Evolutionary conservation across 2,329 filamentous ascomycete species (phyloP).

Genomic region (Gnomoniopsis smithogilvyi): DNA sequence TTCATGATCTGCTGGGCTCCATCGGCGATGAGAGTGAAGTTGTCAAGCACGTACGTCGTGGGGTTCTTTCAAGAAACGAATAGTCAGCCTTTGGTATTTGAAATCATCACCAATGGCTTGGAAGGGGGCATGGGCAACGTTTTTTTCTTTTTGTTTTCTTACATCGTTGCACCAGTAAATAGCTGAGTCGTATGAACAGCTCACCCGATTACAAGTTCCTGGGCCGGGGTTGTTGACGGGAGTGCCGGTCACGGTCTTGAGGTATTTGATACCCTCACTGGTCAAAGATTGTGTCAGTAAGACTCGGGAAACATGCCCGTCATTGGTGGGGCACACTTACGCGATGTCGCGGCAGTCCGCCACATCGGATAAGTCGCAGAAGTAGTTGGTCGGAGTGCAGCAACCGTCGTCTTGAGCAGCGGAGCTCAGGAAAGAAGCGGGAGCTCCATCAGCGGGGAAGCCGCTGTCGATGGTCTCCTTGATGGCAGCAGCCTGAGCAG

Average conservation of each 20-base stretch:
- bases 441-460: too few species aligned
- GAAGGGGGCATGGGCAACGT: not conserved
- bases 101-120: not conserved
- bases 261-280: not conserved
- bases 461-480: not conserved
- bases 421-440: not conserved
- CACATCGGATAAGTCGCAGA: not conserved
- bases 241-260: not conserved
- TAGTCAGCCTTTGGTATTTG: not conserved
- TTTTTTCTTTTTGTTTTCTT: not conserved
- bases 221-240: not conserved
- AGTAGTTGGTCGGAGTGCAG: not conserved
- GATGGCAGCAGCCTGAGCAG: not conserved
- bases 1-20: not conserved
- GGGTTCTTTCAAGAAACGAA: not conserved
- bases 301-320: not conserved
- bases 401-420: not conserved
- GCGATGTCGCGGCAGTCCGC: not conserved
- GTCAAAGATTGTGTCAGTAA: not conserved
- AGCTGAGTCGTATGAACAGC: not conserved
- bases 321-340: not conserved
- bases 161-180: slow-evolving; percentile 6
- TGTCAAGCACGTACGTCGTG: not conserved
- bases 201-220: not conserved
- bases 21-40: not conserved